Evolutionary conservation across 2,329 filamentous ascomycete species (phyloP).

Genomic region (Paecilomyces fulvus): DNA sequence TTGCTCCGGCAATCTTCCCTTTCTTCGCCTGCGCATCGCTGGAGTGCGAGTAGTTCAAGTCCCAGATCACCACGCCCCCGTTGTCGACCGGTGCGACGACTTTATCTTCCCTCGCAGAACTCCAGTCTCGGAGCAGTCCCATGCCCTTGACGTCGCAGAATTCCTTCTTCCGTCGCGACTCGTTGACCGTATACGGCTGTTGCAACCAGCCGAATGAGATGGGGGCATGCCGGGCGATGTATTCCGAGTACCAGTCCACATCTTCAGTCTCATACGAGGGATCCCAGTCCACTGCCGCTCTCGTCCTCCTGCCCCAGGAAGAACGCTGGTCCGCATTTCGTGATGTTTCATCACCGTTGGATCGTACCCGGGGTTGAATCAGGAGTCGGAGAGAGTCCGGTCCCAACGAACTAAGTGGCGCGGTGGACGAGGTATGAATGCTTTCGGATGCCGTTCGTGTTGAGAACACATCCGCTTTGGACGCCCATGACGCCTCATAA

Average conservation of each 20-base stretch:
- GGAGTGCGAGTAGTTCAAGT: conserved; percentile 45
- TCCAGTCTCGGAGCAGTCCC: conserved; percentile 54
- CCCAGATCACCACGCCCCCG: conserved; percentile 82
- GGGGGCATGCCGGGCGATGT: conserved; percentile 70
- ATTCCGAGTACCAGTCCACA: conserved; percentile 82
- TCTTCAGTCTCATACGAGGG: conserved; percentile 63
- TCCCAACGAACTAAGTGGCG: conserved; percentile 22
- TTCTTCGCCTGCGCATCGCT: conserved; percentile 33
- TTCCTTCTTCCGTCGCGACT: conserved; percentile 28
- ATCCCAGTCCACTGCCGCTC: conserved; percentile 64
- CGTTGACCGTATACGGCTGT: conserved; percentile 38
- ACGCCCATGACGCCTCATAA: conserved; percentile 63
- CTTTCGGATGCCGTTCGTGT: conserved; percentile 32
- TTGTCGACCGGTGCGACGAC: conserved; percentile 76
- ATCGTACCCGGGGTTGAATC: conserved; percentile 20
- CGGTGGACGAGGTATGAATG: conserved; percentile 36
- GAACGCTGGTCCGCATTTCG: not conserved
- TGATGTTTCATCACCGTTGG: not conserved
- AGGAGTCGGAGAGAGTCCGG: conserved; percentile 24
- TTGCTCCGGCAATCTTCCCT: conserved; percentile 55
- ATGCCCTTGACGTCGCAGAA: conserved; percentile 63
- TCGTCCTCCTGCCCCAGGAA: conserved; percentile 20
- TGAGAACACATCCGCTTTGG: conserved; percentile 31
- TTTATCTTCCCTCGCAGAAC: conserved; percentile 45
- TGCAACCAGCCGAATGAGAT: conserved; percentile 72